Base-by-base conservation (phyloP, 1,139 yeast genomes). In the Geotrichum histeridarum region DNA sequence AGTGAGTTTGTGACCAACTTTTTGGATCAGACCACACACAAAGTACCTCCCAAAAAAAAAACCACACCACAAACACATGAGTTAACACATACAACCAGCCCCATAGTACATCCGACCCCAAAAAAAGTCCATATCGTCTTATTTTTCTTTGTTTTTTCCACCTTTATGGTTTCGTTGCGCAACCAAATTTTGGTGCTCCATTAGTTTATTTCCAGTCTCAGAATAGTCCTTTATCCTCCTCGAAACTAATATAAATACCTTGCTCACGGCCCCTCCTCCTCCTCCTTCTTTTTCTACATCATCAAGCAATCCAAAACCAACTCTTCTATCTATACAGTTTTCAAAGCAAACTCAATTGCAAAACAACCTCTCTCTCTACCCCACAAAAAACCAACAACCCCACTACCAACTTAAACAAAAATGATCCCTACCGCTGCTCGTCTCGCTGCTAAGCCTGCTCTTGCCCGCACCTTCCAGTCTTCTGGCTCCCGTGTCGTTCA, bases 351-450 rank as follows among this genome's bases (percentile, higher is more conserved):
- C 37, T 33, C 37, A 33, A n/a, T 33, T 4, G 37, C 14, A n/a
- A 36, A n/a, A 37, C 39, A n/a, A 12, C 4, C 39, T 37, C 15
- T 37, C 15, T n/a, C 32, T 33, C 22, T 37, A 38, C 30, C 27
- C 27, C 27, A 22, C 27, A 22, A 22, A 22, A 9, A 5, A 27
- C 7, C 39, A 38, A 31, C 32, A 30, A 31, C 15, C 15, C 27
- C 1, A 32, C 4, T 22, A 22, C 27, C 27, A 22, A n/a, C 14
- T 38, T 22, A 14, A 15, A n/a, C n/a, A n/a, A 33, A 46, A 41
- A 51, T 51, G 54, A 41, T 47, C 32, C 35, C 50, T 35, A 35
- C 54, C 42, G 54, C 51, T 42, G 48, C 54, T 33, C 45, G 48
- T 39, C 38, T 46, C 42, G 50, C 51, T 46, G 27, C 51, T 27